Conservation (phyloP, 139 green algal genomes). For the Asterochloris erici region DNA sequence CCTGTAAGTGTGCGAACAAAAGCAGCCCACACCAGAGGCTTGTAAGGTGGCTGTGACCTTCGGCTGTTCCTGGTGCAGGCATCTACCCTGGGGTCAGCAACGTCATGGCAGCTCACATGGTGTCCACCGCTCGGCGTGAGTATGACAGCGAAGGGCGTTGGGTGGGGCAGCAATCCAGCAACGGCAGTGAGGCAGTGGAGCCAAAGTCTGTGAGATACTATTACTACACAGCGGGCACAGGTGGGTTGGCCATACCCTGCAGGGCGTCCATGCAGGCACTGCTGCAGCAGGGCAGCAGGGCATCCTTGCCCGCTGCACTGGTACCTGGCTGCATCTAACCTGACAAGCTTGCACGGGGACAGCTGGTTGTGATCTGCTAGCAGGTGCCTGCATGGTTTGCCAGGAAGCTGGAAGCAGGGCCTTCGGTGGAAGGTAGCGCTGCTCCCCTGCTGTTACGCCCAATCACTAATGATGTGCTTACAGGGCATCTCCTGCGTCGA, state of each 20-base stretch:
- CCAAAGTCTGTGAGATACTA: slow-evolving; percentile 75
- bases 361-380: too few species aligned
- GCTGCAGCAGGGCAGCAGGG: too few species aligned
- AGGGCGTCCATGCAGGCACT: too few species aligned
- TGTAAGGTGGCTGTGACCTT: neutral
- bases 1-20: neutral
- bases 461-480: too few species aligned
- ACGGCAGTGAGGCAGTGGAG: slow-evolving; percentile 27
- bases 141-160: slow-evolving; percentile 21
- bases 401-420: too few species aligned
- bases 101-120: slow-evolving; percentile 91
- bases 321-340: too few species aligned
- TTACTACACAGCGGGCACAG: slow-evolving; percentile 82
- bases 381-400: too few species aligned
- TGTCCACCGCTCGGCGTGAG: slow-evolving; percentile 54
- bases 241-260: neutral
- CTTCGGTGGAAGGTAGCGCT: too few species aligned
- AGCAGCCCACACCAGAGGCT: neutral
- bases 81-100: slow-evolving; percentile 92
- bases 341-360: too few species aligned
- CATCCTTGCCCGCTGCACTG: too few species aligned
- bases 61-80: slow-evolving; percentile 23
- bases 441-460: too few species aligned
- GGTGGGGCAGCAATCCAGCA: slow-evolving; percentile 1
- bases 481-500: too few species aligned